These are phyloP conservation scores for Colletotrichum simmondsii DNA, from an alignment of 2,329 filamentous ascomycete species.

Conservation along the genomic window DNA sequence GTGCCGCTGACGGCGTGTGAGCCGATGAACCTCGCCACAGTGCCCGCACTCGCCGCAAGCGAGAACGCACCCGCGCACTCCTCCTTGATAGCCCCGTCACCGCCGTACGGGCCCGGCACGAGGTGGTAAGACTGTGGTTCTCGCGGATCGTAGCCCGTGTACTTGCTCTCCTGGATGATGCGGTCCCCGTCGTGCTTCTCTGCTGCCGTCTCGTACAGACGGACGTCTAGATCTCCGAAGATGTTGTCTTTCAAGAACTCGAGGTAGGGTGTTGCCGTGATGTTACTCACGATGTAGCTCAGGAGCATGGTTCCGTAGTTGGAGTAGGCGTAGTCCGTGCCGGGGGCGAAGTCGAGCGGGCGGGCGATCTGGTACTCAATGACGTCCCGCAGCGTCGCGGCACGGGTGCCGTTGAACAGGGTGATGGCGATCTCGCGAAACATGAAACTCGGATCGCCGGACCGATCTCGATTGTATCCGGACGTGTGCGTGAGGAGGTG, in stretches of 20 bases:
- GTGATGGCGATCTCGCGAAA: slow-evolving; percentile 24
- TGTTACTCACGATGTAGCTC: slow-evolving; percentile 32
- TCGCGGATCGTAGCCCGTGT: slow-evolving; percentile 22
- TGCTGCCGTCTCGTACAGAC: slow-evolving; percentile 30
- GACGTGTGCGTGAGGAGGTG: slow-evolving; percentile 27
- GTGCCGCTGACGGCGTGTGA: slow-evolving; percentile 25
- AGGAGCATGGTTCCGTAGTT: slow-evolving; percentile 34
- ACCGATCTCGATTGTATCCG: slow-evolving; percentile 23
- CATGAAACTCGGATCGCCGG: slow-evolving; percentile 20
- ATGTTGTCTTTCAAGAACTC: slow-evolving; percentile 23
- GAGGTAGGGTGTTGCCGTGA: slow-evolving; percentile 24
- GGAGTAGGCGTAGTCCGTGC: slow-evolving; percentile 14
- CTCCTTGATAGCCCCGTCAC: slow-evolving; percentile 36
- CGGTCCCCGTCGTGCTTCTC: slow-evolving; percentile 21
- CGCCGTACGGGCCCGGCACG: slow-evolving; percentile 20
- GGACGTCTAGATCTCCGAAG: slow-evolving; percentile 28
- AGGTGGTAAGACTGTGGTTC: not conserved
- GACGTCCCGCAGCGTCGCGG: slow-evolving; percentile 33
- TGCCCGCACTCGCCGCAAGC: slow-evolving; percentile 28
- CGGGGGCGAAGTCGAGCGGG: slow-evolving; percentile 30
- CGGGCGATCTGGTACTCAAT: slow-evolving; percentile 33
- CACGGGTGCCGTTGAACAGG: slow-evolving; percentile 10
- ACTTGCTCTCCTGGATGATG: slow-evolving; percentile 30
- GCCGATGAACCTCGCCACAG: slow-evolving; percentile 28
- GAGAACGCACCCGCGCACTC: slow-evolving; percentile 23